Base-by-base conservation (phyloP, 108 stramenopile genomes). In the Cyclostephanos tholiformis region DNA sequence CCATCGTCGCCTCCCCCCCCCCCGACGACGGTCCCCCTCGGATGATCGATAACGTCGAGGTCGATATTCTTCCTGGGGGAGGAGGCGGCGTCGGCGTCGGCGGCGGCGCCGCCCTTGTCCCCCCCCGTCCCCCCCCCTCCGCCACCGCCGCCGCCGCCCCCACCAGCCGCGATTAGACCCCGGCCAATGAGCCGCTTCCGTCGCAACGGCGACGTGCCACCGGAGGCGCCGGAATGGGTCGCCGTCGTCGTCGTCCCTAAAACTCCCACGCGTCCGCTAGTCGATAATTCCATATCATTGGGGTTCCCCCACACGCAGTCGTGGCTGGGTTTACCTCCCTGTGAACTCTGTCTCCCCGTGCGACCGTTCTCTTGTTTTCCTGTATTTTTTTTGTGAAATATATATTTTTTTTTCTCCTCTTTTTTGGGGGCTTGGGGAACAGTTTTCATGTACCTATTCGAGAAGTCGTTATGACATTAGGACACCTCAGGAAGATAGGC, bases 131-230 rank as follows among this genome's bases (percentile, higher is more conserved):
- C n/a, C 6, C 19, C 49, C 2, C 16, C 19, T 6, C 49, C 49
- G n/a, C 2, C 49, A 32, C 32, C 57, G 16, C 57, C 57, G 27
- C 16, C 19, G 2, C 49, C 49, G n/a, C 2, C 49, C 2, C 32
- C 57, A 6, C 57, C 57, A 4, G 6, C 25, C 12, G 14, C 36
- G 19, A 39, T 22, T 19, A 62, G n/a, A 20, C 61, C 61, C 61
- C 61, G 35, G 36, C 61, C 43, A 4, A 32, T 32, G 2, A 62
- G 61, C 36, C 61, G 35, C 36, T n/a, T 38, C 23, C 61, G 61
- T 5, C 61, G 61, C 61, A 44, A 7, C n/a, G 30, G 61, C 41
- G 59, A 38, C n/a, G 59, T 8, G 6, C 7, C 29, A 58, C 27
- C 57, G 16, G 29, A 27, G 4, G 11, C 52, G 52, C 52, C 52